Evolutionary conservation across 1,284 basidiomycete genomes (phyloP).

Genomic region (Schizopora paradoxa): DNA sequence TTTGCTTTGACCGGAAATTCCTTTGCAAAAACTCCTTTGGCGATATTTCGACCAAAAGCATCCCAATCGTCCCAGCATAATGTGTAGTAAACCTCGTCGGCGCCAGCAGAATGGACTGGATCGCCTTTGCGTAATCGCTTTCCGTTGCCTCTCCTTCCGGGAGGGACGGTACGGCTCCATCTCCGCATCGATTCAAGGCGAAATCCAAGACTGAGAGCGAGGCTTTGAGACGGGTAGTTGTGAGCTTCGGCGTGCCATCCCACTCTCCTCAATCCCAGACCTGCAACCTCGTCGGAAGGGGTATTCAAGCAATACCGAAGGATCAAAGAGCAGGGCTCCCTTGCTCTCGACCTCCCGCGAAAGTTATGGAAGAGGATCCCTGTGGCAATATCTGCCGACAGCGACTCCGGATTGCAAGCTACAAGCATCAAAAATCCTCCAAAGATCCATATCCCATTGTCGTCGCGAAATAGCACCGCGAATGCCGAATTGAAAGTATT

Average conservation of each 20-base stretch:
- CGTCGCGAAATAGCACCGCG: slow-evolving; percentile 39
- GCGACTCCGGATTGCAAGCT: slow-evolving; percentile 26
- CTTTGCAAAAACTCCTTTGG: too few relatives aligned
- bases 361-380: slow-evolving; percentile 43
- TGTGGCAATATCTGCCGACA: slow-evolving; percentile 37
- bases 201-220: slow-evolving; percentile 60
- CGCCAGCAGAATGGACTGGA: slow-evolving; percentile 40
- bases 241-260: slow-evolving; percentile 51
- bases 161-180: slow-evolving; percentile 51
- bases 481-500: slow-evolving; percentile 24
- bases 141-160: slow-evolving; percentile 31
- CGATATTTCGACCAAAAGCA: too few relatives aligned
- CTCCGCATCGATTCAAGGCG: slow-evolving; percentile 45
- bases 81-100: slow-evolving; percentile 43
- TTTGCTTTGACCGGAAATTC: too few relatives aligned
- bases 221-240: slow-evolving; percentile 45
- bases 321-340: too few relatives aligned
- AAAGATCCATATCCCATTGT: slow-evolving; percentile 30
- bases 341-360: too few relatives aligned
- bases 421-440: slow-evolving; percentile 35
- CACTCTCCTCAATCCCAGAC: slow-evolving; percentile 57
- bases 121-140: slow-evolving; percentile 32
- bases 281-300: slow-evolving; percentile 32
- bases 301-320: slow-evolving; percentile 51
- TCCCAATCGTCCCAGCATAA: slow-evolving; percentile 68